Conservation (phyloP, 495 filamentous ascomycete species). For the Platismatia glauca region DNA sequence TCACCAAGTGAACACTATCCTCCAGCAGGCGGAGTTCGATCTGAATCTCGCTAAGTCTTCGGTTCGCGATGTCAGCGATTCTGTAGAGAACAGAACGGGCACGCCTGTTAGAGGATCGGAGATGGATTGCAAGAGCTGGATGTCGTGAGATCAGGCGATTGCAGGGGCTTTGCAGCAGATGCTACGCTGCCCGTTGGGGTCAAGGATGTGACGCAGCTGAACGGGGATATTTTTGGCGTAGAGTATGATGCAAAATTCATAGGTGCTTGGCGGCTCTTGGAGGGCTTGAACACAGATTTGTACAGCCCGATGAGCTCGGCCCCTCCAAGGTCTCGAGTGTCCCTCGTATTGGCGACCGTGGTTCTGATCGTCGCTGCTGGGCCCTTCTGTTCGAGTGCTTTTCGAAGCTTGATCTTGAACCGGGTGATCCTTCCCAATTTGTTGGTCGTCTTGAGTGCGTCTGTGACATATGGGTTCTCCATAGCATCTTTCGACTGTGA, state of each 20-base stretch:
- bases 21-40: conserved; percentile 55
- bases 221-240: conserved; percentile 41
- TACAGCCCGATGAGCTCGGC: conserved; percentile 37
- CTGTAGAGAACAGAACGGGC: conserved; percentile 50
- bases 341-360: conserved; percentile 54
- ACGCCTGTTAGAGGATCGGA: conserved; percentile 40
- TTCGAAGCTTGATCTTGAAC: conserved; percentile 54
- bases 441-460: conserved; percentile 64
- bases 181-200: conserved; percentile 1
- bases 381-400: conserved; percentile 59
- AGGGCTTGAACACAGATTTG: conserved; percentile 32
- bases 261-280: conserved; percentile 47
- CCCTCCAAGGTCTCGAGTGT: conserved; percentile 32
- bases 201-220: conserved; percentile 10
- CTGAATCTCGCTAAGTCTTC: conserved; percentile 32
- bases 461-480: conserved; percentile 63
- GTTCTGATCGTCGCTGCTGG: conserved; percentile 56
- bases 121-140: neutral
- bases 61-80: conserved; percentile 38
- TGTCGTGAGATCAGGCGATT: conserved; percentile 23
- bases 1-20: conserved; percentile 52
- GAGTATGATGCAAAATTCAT: conserved; percentile 46
- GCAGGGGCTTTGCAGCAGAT: conserved; percentile 1
- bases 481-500: conserved; percentile 56
- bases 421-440: conserved; percentile 68